Conservation (phyloP, 345 rosid genomes). For the Fremontodendron californicum region DNA sequence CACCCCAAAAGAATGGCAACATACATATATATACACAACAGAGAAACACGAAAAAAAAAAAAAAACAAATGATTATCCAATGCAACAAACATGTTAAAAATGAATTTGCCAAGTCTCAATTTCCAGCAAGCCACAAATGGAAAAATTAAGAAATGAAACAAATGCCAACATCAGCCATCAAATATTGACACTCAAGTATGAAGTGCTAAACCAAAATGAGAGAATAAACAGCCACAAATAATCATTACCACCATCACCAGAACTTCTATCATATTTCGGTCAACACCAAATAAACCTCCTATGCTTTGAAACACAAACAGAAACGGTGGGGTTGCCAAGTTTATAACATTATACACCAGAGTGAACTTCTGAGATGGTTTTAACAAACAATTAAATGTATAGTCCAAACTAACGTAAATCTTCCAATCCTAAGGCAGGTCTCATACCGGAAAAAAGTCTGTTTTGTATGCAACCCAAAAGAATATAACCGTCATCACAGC, state of each 20-base stretch:
- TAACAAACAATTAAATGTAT: background rate
- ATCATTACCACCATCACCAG: background rate
- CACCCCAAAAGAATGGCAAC: background rate
- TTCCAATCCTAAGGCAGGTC: background rate
- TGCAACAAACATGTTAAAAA: background rate
- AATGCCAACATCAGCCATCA: background rate
- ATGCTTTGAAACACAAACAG: background rate
- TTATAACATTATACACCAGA: background rate
- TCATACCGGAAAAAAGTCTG: constrained; percentile 87
- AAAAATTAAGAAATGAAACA: background rate
- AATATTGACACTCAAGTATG: background rate
- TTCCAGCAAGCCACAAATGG: background rate
- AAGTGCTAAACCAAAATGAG: background rate
- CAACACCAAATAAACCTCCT: background rate
- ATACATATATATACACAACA: background rate
- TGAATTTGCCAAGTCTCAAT: background rate
- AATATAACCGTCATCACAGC: constrained; percentile 99
- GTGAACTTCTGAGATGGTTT: background rate
- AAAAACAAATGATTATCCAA: background rate
- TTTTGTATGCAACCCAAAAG: constrained; percentile 95
- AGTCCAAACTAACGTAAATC: constrained; percentile 2
- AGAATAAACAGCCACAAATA: background rate
- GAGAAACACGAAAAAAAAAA: background rate
- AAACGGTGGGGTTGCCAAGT: background rate
- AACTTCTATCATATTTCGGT: background rate